Base-by-base conservation (phyloP, 1,139 yeast genomes). In the Komagataea norvegica region DNA sequence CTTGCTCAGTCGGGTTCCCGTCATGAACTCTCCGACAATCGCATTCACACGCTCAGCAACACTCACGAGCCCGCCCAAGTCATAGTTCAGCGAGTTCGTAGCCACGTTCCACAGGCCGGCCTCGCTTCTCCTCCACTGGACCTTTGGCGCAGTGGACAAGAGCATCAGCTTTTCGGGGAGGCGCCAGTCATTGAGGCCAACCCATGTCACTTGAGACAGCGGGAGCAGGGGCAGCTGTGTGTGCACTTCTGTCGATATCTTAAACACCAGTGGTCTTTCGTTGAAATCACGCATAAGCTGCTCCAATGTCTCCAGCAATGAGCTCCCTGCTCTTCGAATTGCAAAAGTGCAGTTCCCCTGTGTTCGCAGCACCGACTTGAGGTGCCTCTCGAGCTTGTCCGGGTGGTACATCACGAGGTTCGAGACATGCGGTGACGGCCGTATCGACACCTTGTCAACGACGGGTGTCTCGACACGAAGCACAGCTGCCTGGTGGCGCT, bases 391-490 rank as follows among this genome's bases (percentile, higher is more conserved):
- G 6, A 32, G 13, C 5, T 10, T 14, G 5, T 19, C 26, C 5
- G 40, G 40, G 23, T 37, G 33, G 21, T 37, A 33, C 16, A 37
- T 19, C 6, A 32, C 4, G 4, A 32, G 8, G 5, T 11, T 7
- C 6, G 36, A 31, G 8, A 15, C 15, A 13, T 17, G 22, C n/a
- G 39, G 39, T 8, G 39, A 36, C 8, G 36, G 39, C 15, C 22
- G 11, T 6, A 36, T 13, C 4, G 16, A n/a, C 13, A 36, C 25
- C 6, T 27, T 24, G 18, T 24, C 33, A 8, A n/a, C 8, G 6
- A 20, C n/a, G 5, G 33, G 36, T 5, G 15, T 23, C 8, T 36
- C 36, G 13, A 31, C 15, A 3, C 20, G 6, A 6, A 6, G 19
- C 16, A 8, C 19, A 15, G 23, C 9, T 8, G 19, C 6, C 2